Evolutionary conservation across 2,329 filamentous ascomycete genomes (phyloP).

Genomic region (Talaromyces islandicus): DNA sequence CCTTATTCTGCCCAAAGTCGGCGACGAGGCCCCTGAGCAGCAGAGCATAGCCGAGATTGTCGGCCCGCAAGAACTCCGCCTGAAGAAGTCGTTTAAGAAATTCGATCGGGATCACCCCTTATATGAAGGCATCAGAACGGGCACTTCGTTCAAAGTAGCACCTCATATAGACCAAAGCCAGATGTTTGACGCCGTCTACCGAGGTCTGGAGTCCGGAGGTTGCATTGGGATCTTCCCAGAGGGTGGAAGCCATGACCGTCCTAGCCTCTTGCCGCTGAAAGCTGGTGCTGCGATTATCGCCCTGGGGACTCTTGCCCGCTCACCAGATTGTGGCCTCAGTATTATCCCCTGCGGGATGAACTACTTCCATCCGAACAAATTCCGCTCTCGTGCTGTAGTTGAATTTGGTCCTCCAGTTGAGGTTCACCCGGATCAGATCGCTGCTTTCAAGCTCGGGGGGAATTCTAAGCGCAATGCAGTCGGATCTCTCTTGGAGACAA

Average conservation of each 20-base stretch:
- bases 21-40: constrained; percentile 71
- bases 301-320: constrained; percentile 75
- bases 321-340: constrained; percentile 80
- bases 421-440: constrained; percentile 74
- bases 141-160: constrained; percentile 78
- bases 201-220: constrained; percentile 71
- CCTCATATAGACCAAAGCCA: constrained; percentile 90
- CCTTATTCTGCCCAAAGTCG: constrained; percentile 76
- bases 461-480: constrained; percentile 69
- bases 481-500: constrained; percentile 73
- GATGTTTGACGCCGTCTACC: constrained; percentile 90
- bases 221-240: constrained; percentile 97
- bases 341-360: constrained; percentile 98
- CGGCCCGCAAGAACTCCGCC: constrained; percentile 70
- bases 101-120: constrained; percentile 51
- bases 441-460: constrained; percentile 77
- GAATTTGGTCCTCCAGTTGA: constrained; percentile 90
- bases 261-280: constrained; percentile 86
- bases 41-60: constrained; percentile 74
- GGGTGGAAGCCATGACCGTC: constrained; percentile 90
- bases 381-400: constrained; percentile 88
- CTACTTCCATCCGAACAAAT: constrained; percentile 98
- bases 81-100: constrained; percentile 81
- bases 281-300: constrained; percentile 98
- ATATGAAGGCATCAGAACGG: constrained; percentile 47